These are phyloP conservation scores for Salix arbutifolia DNA, from an alignment of 345 rosid species.

Conservation along the genomic window DNA sequence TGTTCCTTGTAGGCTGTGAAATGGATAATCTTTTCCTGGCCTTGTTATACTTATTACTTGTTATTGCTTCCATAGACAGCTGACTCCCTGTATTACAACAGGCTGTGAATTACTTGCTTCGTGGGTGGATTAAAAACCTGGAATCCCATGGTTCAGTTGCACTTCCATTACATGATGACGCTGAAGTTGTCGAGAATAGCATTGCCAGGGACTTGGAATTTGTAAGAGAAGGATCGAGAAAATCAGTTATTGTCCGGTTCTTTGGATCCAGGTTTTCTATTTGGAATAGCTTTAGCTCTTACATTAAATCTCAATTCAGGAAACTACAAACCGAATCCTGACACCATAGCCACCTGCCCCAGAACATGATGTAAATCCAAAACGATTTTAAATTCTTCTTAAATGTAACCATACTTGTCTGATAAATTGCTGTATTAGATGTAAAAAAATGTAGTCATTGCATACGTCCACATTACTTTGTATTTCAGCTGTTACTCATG, in stretches of 20 bases:
- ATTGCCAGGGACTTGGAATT: slow-evolving; percentile 57
- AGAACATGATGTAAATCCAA: slow-evolving; percentile 9
- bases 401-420: background rate
- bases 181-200: slow-evolving; percentile 31
- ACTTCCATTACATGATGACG: slow-evolving; percentile 56
- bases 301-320: slow-evolving; percentile 27
- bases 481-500: background rate
- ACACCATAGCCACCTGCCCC: background rate
- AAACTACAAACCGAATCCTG: slow-evolving; percentile 27
- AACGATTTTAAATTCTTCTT: background rate
- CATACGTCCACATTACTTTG: background rate
- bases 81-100: slow-evolving; percentile 21
- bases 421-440: background rate
- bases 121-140: slow-evolving; percentile 76
- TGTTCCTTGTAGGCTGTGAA: background rate
- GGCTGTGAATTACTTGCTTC: slow-evolving; percentile 79
- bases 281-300: slow-evolving; percentile 50
- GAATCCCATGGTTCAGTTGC: slow-evolving; percentile 56
- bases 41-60: background rate
- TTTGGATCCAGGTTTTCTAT: slow-evolving; percentile 46
- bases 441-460: background rate
- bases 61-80: background rate
- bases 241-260: slow-evolving; percentile 43
- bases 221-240: slow-evolving; percentile 54
- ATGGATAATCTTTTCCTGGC: background rate